Evolutionary conservation across 805 yeast species (phyloP), one percentile per base, ranked within the genome.

Genomic region (Saturnispora sekii): DNA sequence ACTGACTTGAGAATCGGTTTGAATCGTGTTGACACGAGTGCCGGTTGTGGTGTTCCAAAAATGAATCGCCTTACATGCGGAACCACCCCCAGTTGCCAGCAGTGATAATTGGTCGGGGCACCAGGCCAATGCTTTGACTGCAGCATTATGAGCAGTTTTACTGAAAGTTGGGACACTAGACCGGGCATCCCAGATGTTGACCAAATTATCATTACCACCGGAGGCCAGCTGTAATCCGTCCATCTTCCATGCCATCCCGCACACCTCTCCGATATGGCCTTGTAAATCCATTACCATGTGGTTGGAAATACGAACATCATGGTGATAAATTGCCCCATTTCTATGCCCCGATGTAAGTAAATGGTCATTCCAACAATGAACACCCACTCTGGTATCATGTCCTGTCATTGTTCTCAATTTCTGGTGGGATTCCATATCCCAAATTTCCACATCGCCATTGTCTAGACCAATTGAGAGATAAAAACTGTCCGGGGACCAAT

Each of bases 41-140:
- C 97, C 98, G 0, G 94, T 85, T 15, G 85, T 76, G 3, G 96
- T 78, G 63, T 93, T 93, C 97, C 97, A 93, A 64, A 93, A 86
- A 64, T 90, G 90, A 48, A 90, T 84, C 39, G 81, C 76, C 59
- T 79, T 82, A 64, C 93, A 97, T 30, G 84, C 75, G 10, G 95
- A 82, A 12, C 98, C 98, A 43, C 98, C 98, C 6, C 97, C 98
- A 3, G 96, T 83, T n/a, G 97, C 97, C 43, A 90, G 69, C 44
- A 89, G 64, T 48, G 84, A 81, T 29, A 67, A 67, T 54, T 86
- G 90, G 60, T 82, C 82, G 2, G 97, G 97, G 59, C 95, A 84
- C 96, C 97, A 90, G 8, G 90, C 79, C 40, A 93, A 62, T 1
- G 97, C 97, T 64, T 93, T 93, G 5, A 90, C 96, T 0, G 97